These are phyloP conservation scores for Paracoccidioides brasiliensis DNA, from an alignment of 2,329 filamentous ascomycete species.

Conservation along the genomic window DNA sequence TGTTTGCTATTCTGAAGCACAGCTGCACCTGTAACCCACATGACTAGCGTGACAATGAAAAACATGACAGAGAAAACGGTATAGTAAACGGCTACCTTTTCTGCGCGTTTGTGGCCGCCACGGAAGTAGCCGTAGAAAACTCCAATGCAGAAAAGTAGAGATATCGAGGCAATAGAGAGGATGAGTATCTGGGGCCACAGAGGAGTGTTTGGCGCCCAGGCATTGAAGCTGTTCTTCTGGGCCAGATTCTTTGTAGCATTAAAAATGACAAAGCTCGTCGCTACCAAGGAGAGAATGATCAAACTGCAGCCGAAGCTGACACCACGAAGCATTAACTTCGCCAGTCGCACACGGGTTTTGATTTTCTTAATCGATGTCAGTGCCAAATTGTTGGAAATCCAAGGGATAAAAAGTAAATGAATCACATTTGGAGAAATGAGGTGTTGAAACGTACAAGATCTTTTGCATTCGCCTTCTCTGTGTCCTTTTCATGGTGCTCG, in stretches of 20 bases:
- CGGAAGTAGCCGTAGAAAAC: conserved; percentile 80
- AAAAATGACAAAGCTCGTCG: conserved; percentile 83
- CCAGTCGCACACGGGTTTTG: conserved; percentile 79
- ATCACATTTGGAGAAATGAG: neutral
- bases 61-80: conserved; percentile 84
- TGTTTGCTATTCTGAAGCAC: conserved; percentile 67
- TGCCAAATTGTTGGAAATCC: neutral
- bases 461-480: conserved; percentile 74
- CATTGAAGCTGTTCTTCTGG: conserved; percentile 62
- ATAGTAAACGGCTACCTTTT: conserved; percentile 92
- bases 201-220: conserved; percentile 70
- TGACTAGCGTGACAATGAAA: conserved; percentile 83
- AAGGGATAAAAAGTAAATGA: neutral
- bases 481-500: conserved; percentile 68
- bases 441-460: conserved; percentile 57
- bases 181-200: conserved; percentile 84
- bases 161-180: conserved; percentile 65
- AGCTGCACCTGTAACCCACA: conserved; percentile 81
- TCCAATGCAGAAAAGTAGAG: conserved; percentile 61
- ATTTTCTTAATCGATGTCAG: conserved; percentile 57
- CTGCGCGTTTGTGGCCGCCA: conserved; percentile 74
- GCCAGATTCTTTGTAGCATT: conserved; percentile 68
- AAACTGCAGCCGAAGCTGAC: conserved; percentile 96
- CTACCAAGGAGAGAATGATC: conserved; percentile 83
- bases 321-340: conserved; percentile 86